These are phyloP conservation scores for Tolypocladium endophyticum DNA, from an alignment of 2,329 filamentous ascomycete species.

Conservation along the genomic window DNA sequence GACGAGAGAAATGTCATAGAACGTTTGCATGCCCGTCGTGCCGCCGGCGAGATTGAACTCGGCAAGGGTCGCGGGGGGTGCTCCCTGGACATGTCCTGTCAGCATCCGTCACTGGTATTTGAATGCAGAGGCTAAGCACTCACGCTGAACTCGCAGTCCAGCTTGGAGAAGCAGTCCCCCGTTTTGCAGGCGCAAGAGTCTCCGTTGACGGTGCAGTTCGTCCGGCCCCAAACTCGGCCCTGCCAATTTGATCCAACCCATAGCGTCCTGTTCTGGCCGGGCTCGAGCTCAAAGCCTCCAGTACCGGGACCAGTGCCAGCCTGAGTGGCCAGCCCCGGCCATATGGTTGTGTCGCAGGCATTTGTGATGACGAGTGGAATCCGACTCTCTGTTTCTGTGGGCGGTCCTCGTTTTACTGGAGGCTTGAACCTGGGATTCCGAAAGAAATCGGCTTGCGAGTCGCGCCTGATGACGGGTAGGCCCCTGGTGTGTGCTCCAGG, in stretches of 20 bases:
- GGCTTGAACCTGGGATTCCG: conserved; percentile 12
- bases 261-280: conserved; percentile 48
- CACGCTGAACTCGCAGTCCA: conserved; percentile 61
- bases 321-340: conserved; percentile 67
- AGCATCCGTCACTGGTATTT: not conserved
- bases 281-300: conserved; percentile 57
- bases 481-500: conserved; percentile 7
- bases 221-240: conserved; percentile 72
- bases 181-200: conserved; percentile 60
- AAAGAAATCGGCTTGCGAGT: conserved; percentile 17
- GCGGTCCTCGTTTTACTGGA: conserved; percentile 18
- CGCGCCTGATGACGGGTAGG: conserved; percentile 6
- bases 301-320: conserved; percentile 55
- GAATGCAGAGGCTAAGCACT: conserved; percentile 15
- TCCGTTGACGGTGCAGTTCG: conserved; percentile 68
- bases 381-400: conserved; percentile 23
- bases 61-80: conserved; percentile 64
- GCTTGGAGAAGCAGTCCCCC: conserved; percentile 62
- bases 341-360: conserved; percentile 59
- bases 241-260: conserved; percentile 67
- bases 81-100: conserved; percentile 38
- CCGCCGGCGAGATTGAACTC: conserved; percentile 71
- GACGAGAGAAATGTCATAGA: conserved; percentile 77
- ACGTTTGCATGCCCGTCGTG: conserved; percentile 49
- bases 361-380: conserved; percentile 61